phyloP scores from a whole-genome alignment of 2,329 filamentous ascomycete genomes.

The Claviceps sp. region DNA sequence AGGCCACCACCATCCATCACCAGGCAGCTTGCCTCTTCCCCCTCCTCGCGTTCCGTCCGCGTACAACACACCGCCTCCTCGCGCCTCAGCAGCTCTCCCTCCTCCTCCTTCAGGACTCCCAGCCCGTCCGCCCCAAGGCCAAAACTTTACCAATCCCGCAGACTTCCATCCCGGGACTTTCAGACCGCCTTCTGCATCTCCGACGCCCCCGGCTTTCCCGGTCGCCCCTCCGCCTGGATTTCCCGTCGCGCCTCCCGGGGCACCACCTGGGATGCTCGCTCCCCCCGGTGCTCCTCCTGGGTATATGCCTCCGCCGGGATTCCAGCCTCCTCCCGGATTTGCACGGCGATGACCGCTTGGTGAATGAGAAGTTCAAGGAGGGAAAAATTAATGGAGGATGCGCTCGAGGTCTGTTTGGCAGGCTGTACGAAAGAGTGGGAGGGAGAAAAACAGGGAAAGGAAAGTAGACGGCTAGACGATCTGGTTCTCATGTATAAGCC shows the following conservation, averaged over 20 bases:
- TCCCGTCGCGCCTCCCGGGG: slow-evolving; percentile 21
- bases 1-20: slow-evolving; percentile 13
- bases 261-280: slow-evolving; percentile 15
- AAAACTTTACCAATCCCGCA: slow-evolving; percentile 32
- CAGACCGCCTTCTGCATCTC: slow-evolving; percentile 25
- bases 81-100: slow-evolving; percentile 27
- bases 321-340: slow-evolving; percentile 33
- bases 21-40: slow-evolving; percentile 25
- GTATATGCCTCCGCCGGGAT: slow-evolving; percentile 28
- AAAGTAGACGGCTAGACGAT: no score
- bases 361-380: no score
- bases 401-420: no score
- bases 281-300: slow-evolving; percentile 23
- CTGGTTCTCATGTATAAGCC: no score
- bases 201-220: slow-evolving; percentile 26
- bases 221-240: slow-evolving; percentile 28
- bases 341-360: slow-evolving; percentile 13
- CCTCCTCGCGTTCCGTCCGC: slow-evolving; percentile 17
- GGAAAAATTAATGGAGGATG: no score
- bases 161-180: slow-evolving; percentile 33
- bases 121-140: slow-evolving; percentile 34
- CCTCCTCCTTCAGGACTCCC: slow-evolving; percentile 37
- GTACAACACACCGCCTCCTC: slow-evolving; percentile 17
- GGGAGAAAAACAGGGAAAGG: no score
- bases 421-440: no score